Evolutionary conservation across 495 filamentous ascomycete genomes (phyloP), one percentile per base, ranked within the genome.

Genomic region (Geoglossum glabrum): DNA sequence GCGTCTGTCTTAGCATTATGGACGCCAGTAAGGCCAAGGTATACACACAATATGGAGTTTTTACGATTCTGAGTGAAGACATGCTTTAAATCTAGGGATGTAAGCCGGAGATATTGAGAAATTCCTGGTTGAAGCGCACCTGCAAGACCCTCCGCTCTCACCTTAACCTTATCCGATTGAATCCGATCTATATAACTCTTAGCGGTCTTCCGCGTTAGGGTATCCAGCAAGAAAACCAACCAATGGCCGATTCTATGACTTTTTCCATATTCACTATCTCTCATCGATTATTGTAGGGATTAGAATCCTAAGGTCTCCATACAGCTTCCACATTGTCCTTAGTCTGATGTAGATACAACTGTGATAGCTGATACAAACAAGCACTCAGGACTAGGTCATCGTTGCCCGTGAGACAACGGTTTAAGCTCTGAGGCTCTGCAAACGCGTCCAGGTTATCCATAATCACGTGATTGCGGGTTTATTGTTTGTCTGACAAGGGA

Each of bases 31-130:
- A 40, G 15, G 8, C 23, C 51, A 59, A 56, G 26, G 45, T 26
- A 26, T 58, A 56, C 36, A 30, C 72, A 83, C 81, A 84, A 65
- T 59, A 76, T 78, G 25, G 75, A 66, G 61, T 68, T 76, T 43
- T 70, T 74, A 55, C 74, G 75, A 63, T 81, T 80, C 54, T 80
- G 74, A 38, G 78, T 75, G 33, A 84, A 73, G 54, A 86, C 76
- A 60, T 79, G 72, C 63, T 77, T 82, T 54, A 87, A 66, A 65
- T 82, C 79, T 76, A 63, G 57, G 17, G 10, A 7, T 27, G 28
- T 52, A 7, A 52, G 49, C 28, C 2, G 17, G n/a, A 17, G 3
- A 21, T 26, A 30, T 30, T 30, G 23, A 15, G 1, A 30, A 52
- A 1, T 34, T 25, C 6, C 23, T 21, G 21, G 13, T 38, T 15